Conservation (phyloP, 371 early-diverging fungal species). For the Mucor irregularis region DNA sequence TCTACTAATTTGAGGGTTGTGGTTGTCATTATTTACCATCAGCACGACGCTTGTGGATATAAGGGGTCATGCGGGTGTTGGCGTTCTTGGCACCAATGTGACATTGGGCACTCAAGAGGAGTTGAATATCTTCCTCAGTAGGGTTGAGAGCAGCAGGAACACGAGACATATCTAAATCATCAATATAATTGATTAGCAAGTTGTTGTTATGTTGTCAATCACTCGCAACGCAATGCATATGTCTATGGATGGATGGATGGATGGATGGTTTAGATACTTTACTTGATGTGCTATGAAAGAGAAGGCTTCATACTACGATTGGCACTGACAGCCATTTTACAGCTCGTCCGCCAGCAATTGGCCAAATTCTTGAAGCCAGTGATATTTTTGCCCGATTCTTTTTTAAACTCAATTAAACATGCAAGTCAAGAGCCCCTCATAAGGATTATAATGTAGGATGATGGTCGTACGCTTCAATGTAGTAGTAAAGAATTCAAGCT, state of each 20-base stretch:
- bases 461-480: too few species aligned
- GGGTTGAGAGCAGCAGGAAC: slow-evolving; percentile 56
- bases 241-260: slow-evolving; percentile 16
- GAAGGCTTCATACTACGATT: slow-evolving; percentile 17
- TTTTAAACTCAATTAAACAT: too few species aligned
- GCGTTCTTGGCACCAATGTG: slow-evolving; percentile 93
- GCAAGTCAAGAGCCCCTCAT: too few species aligned
- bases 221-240: not conserved
- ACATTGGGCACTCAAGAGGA: slow-evolving; percentile 91
- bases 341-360: not conserved
- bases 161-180: slow-evolving; percentile 28
- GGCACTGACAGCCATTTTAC: slow-evolving; percentile 2
- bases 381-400: too few species aligned
- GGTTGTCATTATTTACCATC: slow-evolving; percentile 64
- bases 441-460: too few species aligned
- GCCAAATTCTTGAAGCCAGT: too few species aligned
- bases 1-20: too few species aligned
- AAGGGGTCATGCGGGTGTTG: slow-evolving; percentile 88
- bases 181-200: not conserved
- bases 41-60: slow-evolving; percentile 93
- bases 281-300: slow-evolving; percentile 34
- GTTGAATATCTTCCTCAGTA: slow-evolving; percentile 90
- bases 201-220: not conserved
- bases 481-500: too few species aligned
- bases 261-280: slow-evolving; percentile 30